These are phyloP conservation scores for Trypanosoma lewisi DNA, from an alignment of 208 protist genomes.

Conservation along the genomic window DNA sequence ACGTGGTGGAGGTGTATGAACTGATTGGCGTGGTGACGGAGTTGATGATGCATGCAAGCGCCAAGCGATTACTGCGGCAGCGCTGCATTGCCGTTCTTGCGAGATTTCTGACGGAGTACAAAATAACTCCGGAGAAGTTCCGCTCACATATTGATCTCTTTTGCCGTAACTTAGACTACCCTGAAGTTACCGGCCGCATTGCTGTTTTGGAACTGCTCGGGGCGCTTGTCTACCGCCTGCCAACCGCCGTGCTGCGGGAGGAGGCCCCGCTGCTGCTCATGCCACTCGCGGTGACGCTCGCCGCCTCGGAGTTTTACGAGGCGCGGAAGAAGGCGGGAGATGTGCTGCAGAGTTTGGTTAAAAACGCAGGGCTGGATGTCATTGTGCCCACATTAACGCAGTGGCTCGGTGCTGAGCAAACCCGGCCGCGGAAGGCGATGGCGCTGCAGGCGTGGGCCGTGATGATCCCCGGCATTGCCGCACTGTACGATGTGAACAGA, in stretches of 20 bases:
- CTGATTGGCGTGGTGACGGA: constrained; percentile 87
- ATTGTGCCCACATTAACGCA: constrained; percentile 62
- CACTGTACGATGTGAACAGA: constrained; percentile 18
- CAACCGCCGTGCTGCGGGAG: constrained; percentile 68
- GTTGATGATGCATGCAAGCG: constrained; percentile 74
- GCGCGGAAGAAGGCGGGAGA: constrained; percentile 47
- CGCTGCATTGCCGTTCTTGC: constrained; percentile 74
- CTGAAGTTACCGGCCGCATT: constrained; percentile 64
- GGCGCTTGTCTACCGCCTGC: constrained; percentile 63
- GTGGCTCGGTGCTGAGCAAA: constrained; percentile 48
- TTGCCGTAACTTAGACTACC: constrained; percentile 86
- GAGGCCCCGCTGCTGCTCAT: constrained; percentile 79
- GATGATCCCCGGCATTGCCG: constrained; percentile 47
- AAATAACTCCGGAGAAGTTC: constrained; percentile 86
- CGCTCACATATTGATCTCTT: constrained; percentile 86
- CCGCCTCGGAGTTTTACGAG: constrained; percentile 61
- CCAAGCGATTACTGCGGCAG: constrained; percentile 59
- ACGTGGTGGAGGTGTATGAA: constrained; percentile 88
- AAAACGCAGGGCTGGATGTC: constrained; percentile 72
- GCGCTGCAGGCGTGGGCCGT: constrained; percentile 74
- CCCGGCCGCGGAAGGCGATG: constrained; percentile 51
- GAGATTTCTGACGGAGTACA: constrained; percentile 91
- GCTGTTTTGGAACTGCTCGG: constrained; percentile 84
- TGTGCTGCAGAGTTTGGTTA: constrained; percentile 61
- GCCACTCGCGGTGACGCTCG: constrained; percentile 64